These are phyloP conservation scores for Corylus heterophylla DNA, from an alignment of 306 rosid species.

Conservation along the genomic window DNA sequence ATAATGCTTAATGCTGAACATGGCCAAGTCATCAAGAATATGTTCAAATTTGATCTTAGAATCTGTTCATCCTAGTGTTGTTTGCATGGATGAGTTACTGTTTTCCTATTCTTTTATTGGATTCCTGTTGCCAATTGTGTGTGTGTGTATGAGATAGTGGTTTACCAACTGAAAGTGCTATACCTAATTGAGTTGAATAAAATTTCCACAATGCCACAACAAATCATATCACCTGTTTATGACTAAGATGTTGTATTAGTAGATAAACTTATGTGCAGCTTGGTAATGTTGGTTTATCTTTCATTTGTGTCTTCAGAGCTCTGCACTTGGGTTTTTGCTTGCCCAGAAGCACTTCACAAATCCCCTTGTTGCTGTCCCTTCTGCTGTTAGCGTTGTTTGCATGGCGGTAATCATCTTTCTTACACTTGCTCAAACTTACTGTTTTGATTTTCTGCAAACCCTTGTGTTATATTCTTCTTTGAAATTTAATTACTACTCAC, in stretches of 20 bases:
- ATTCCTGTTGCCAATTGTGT: too few species aligned
- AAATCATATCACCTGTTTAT: background rate
- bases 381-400: constrained; percentile 93
- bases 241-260: background rate
- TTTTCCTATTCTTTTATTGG: too few species aligned
- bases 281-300: constrained; percentile 17
- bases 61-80: background rate
- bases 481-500: background rate
- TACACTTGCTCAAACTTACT: constrained; percentile 7
- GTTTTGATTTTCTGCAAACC: background rate
- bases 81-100: background rate
- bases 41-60: background rate
- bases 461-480: constrained; percentile 2
- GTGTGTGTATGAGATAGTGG: background rate
- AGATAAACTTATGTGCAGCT: background rate
- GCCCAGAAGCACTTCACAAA: constrained; percentile 94
- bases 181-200: background rate
- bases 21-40: background rate
- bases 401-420: constrained; percentile 69
- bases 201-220: background rate
- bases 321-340: constrained; percentile 91
- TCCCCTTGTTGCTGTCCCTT: constrained; percentile 91
- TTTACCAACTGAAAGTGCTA: background rate
- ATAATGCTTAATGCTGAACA: background rate
- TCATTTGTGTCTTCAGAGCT: constrained; percentile 54